phyloP scores from a whole-genome alignment of 2,329 filamentous ascomycete genomes.

The Parascedosporium putredinis region DNA sequence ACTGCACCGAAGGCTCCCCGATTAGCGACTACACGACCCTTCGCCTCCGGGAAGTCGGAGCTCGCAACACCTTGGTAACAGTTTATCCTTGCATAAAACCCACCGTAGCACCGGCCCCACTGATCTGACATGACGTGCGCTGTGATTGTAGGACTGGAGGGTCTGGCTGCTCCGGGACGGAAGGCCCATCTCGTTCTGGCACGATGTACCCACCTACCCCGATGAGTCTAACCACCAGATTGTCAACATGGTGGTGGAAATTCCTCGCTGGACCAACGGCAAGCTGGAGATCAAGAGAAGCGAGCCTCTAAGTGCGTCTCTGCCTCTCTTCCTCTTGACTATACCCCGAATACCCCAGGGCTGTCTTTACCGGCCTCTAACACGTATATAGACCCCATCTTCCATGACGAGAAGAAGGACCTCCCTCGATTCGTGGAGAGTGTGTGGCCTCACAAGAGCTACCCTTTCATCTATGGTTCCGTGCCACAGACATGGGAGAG shows the following conservation, averaged over 20 bases:
- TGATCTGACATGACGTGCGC: background rate
- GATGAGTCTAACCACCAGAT: conserved; percentile 21
- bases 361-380: conserved; percentile 2
- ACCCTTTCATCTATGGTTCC: conserved; percentile 32
- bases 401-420: conserved; percentile 27
- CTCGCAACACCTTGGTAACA: conserved; percentile 26
- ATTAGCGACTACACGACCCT: conserved; percentile 6
- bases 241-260: conserved; percentile 29
- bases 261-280: conserved; percentile 29
- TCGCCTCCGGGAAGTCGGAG: conserved; percentile 23
- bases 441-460: conserved; percentile 32
- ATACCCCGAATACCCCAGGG: background rate
- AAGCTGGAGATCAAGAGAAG: conserved; percentile 29
- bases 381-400: conserved; percentile 24
- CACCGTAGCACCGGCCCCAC: background rate
- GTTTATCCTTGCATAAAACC: background rate
- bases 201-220: conserved; percentile 30
- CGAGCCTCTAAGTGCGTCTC: conserved; percentile 26
- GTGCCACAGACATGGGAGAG: conserved; percentile 35
- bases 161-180: conserved; percentile 29
- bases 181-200: conserved; percentile 29
- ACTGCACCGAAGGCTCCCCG: conserved; percentile 3
- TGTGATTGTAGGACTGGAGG: conserved; percentile 29
- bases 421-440: conserved; percentile 28
- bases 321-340: background rate